Percentiles rank a stretch among this genome's conserved stretches.
phyloP scores from a whole-genome alignment of 2,329 filamentous ascomycete genomes.

The Cordyceps cicadae region DNA sequence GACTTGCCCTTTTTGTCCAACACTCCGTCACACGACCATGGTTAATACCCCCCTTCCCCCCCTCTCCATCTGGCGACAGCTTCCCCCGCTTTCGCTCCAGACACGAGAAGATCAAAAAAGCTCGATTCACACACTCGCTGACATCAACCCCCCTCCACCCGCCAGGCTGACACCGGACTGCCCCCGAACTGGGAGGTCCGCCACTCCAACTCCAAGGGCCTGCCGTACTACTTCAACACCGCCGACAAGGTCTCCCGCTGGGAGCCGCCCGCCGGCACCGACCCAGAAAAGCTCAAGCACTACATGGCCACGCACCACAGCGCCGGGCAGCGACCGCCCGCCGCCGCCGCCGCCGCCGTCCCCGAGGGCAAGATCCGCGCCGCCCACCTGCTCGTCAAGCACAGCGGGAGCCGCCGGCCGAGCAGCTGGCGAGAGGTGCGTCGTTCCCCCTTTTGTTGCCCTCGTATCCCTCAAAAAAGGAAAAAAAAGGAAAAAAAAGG shows the following conservation, averaged over 20 bases:
- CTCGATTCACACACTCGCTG: not conserved
- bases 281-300: slow-evolving; percentile 83
- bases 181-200: slow-evolving; percentile 89
- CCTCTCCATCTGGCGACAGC: not conserved
- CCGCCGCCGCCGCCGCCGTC: slow-evolving; percentile 23
- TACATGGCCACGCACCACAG: slow-evolving; percentile 91
- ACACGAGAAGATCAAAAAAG: not conserved
- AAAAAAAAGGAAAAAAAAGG: too few species aligned
- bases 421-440: slow-evolving; percentile 80
- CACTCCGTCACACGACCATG: not conserved
- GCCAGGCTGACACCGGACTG: slow-evolving; percentile 66
- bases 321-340: slow-evolving; percentile 34
- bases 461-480: too few species aligned
- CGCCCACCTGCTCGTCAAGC: slow-evolving; percentile 90
- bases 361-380: slow-evolving; percentile 81
- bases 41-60: too few species aligned
- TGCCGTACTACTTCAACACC: slow-evolving; percentile 97
- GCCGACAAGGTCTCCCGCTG: slow-evolving; percentile 81
- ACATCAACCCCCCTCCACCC: not conserved
- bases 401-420: slow-evolving; percentile 76
- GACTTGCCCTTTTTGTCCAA: too few species aligned
- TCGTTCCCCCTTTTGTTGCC: not conserved
- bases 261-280: slow-evolving; percentile 83
- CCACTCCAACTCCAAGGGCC: slow-evolving; percentile 95
- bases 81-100: not conserved